A percentile compares a stretch with the other conserved stretches of the same genome.
These are phyloP conservation scores for Umbilicus rupestris DNA, from an alignment of 164 flowering plant species.

Conservation along the genomic window DNA sequence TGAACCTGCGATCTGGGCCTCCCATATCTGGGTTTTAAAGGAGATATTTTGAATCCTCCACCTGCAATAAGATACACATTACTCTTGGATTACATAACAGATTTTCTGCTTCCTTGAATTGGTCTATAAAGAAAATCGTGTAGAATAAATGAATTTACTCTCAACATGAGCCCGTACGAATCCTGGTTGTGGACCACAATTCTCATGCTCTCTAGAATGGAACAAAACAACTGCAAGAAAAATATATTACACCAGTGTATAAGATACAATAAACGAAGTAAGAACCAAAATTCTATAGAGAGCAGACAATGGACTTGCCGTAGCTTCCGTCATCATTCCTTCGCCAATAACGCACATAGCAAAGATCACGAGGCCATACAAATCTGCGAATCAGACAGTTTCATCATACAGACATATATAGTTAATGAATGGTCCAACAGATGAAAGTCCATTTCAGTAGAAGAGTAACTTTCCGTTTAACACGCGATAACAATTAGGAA, in stretches of 20 bases:
- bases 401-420: background rate
- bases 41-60: conserved; percentile 93
- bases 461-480: background rate
- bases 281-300: background rate
- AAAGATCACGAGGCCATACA: conserved; percentile 99
- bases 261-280: background rate
- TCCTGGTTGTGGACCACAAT: conserved; percentile 95
- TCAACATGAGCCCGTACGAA: conserved; percentile 93
- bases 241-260: conserved; percentile 7
- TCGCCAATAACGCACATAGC: conserved; percentile 98
- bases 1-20: conserved; percentile 90
- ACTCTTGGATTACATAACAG: background rate
- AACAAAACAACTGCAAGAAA: conserved; percentile 82
- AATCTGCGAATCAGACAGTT: conserved; percentile 35
- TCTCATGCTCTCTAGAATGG: conserved; percentile 90
- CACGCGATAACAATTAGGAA: background rate
- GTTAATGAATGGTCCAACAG: background rate
- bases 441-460: background rate
- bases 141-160: conserved; percentile 33
- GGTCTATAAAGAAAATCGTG: no score
- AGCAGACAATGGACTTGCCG: conserved; percentile 47
- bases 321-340: conserved; percentile 99
- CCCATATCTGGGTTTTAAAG: conserved; percentile 82
- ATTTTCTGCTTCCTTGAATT: background rate
- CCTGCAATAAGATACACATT: no score